Evolutionary conservation across 1,139 yeast species (phyloP).

Genomic region (Yamadazyma membranifaciens): DNA sequence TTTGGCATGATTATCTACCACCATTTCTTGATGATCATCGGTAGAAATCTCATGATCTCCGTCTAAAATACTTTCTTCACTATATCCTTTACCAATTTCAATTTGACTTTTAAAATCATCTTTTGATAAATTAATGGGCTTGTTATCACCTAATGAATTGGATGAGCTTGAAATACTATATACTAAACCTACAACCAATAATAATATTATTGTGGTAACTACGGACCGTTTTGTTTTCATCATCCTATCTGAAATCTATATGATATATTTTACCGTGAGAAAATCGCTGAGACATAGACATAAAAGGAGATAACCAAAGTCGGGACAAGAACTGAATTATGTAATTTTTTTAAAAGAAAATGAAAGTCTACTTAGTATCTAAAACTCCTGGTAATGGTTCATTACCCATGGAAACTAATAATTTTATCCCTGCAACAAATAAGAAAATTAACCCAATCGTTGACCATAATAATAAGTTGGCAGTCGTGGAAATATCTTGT

Average conservation of each 20-base stretch:
- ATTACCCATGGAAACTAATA: constrained; percentile 52
- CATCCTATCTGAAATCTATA: constrained; percentile 6
- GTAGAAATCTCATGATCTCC: constrained; percentile 7
- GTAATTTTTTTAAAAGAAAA: too few species aligned
- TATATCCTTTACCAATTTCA: constrained; percentile 8
- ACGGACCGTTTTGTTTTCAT: constrained; percentile 16
- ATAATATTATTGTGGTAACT: constrained; percentile 12
- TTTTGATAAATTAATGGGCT: constrained; percentile 22
- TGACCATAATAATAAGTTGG: constrained; percentile 69
- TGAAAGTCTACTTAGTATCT: constrained; percentile 34
- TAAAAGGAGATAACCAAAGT: not conserved
- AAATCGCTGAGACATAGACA: not conserved
- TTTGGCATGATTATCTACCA: not conserved
- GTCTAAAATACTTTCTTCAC: constrained; percentile 12
- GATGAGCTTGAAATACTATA: constrained; percentile 14
- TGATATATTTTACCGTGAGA: not conserved
- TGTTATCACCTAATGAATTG: constrained; percentile 9
- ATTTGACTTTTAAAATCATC: not conserved
- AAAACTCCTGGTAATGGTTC: constrained; percentile 70
- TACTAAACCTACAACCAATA: constrained; percentile 13
- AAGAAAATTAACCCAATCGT: constrained; percentile 45
- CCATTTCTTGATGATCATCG: constrained; percentile 8
- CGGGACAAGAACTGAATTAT: too few species aligned
- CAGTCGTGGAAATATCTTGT: constrained; percentile 61
- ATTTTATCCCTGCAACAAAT: constrained; percentile 53